Conservation (phyloP, 1,139 yeast genomes). For the Geotrichum citri-aurantii region DNA sequence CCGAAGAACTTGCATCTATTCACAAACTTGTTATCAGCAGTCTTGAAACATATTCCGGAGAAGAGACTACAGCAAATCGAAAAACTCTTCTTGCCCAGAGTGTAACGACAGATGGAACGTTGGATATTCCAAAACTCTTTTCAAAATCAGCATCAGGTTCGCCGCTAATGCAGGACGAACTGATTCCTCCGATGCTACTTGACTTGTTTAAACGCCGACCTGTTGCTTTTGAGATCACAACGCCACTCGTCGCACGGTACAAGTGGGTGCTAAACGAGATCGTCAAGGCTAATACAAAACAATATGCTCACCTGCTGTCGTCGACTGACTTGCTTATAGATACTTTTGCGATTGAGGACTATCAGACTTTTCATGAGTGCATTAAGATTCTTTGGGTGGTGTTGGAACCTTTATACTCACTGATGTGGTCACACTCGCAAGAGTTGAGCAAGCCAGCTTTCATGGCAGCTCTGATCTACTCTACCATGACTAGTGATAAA, state of each 20-base stretch:
- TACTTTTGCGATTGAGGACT: background rate
- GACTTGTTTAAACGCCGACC: background rate
- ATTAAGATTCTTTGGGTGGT: conserved; percentile 5
- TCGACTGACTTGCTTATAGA: background rate
- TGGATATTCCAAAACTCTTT: background rate
- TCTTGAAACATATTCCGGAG: background rate
- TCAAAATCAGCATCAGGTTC: background rate
- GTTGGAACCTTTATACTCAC: conserved; percentile 1
- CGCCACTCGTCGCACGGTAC: background rate
- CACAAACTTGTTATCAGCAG: background rate
- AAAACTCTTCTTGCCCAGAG: background rate
- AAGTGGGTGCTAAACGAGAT: background rate
- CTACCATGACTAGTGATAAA: conserved; percentile 11
- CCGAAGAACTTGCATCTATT: background rate
- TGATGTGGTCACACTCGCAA: background rate
- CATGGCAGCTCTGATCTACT: conserved; percentile 11
- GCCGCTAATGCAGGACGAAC: background rate
- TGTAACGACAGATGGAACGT: background rate
- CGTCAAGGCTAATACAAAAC: background rate
- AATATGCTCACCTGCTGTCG: background rate
- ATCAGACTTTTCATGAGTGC: background rate
- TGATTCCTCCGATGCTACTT: background rate
- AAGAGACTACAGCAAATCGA: background rate
- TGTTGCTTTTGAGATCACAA: background rate
- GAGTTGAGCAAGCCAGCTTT: conserved; percentile 9